These are phyloP conservation scores for Gracilariopsis chorda DNA, from an alignment of 23 red algal genomes.

Conservation along the genomic window DNA sequence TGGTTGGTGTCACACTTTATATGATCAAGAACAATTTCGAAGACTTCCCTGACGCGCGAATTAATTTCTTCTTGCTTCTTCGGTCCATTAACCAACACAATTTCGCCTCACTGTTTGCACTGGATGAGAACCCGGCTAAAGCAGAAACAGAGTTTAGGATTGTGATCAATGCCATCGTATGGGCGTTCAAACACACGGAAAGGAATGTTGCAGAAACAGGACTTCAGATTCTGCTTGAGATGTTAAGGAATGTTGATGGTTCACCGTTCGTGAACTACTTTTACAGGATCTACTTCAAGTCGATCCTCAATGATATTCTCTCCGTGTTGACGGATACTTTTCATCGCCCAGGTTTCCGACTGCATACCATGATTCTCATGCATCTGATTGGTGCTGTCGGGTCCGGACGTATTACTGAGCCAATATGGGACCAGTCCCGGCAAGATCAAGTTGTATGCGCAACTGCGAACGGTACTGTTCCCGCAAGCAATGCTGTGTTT, in stretches of 20 bases:
- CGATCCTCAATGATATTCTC: slow-evolving; percentile 93
- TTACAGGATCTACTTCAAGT: slow-evolving; percentile 83
- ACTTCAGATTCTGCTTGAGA: slow-evolving; percentile 84
- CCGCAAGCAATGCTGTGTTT: slow-evolving; percentile 61
- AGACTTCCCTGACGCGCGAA: slow-evolving; percentile 95
- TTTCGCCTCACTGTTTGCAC: slow-evolving; percentile 84
- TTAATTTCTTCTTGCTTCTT: slow-evolving; percentile 90
- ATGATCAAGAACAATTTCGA: slow-evolving; percentile 99
- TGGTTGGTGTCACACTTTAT: slow-evolving; percentile 79
- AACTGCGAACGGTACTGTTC: slow-evolving; percentile 53
- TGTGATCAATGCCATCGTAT: slow-evolving; percentile 96
- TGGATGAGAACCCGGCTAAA: slow-evolving; percentile 76
- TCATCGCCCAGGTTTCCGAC: slow-evolving; percentile 90
- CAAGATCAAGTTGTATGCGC: slow-evolving; percentile 46
- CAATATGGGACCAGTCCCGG: slow-evolving; percentile 74
- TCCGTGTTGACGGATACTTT: slow-evolving; percentile 93
- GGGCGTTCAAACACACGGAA: slow-evolving; percentile 99
- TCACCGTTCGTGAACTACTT: slow-evolving; percentile 83
- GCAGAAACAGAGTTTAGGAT: slow-evolving; percentile 91
- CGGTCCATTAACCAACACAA: slow-evolving; percentile 81
- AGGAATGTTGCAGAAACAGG: slow-evolving; percentile 98
- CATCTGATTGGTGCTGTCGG: slow-evolving; percentile 74
- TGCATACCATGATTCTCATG: slow-evolving; percentile 83
- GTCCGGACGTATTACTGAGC: slow-evolving; percentile 79
- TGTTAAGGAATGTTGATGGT: slow-evolving; percentile 78